Percentiles rank a stretch among this genome's conserved stretches.
These are phyloP conservation scores for Cladosporium oxysporum DNA, from an alignment of 2,329 filamentous ascomycete genomes.

Conservation along the genomic window DNA sequence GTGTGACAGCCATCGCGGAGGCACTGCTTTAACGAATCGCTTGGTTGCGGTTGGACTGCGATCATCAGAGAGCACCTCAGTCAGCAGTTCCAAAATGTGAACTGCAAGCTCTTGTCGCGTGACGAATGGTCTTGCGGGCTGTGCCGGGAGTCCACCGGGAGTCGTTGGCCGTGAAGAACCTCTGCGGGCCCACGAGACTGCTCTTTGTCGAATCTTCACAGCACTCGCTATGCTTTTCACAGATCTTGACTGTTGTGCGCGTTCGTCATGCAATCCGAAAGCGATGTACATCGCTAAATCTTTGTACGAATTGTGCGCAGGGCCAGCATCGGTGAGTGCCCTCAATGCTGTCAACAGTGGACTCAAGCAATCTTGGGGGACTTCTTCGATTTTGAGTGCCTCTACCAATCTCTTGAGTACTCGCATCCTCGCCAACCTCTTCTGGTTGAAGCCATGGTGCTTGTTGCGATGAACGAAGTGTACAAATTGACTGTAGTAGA, in stretches of 20 bases:
- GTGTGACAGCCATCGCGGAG: conserved; percentile 79
- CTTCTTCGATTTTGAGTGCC: conserved; percentile 80
- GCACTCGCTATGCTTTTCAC: conserved; percentile 32
- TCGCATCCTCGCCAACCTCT: conserved; percentile 83
- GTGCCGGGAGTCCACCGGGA: conserved; percentile 25
- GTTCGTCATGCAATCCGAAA: conserved; percentile 75
- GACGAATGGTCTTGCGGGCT: conserved; percentile 22
- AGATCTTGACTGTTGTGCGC: conserved; percentile 37
- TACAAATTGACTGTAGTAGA: conserved; percentile 92
- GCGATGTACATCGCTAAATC: conserved; percentile 90
- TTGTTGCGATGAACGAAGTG: conserved; percentile 89
- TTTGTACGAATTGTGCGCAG: conserved; percentile 81
- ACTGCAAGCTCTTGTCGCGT: conserved; percentile 35
- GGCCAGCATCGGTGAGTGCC: conserved; percentile 74
- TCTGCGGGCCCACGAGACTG: conserved; percentile 32
- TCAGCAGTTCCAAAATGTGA: conserved; percentile 31
- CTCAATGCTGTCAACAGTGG: conserved; percentile 79
- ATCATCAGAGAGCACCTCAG: conserved; percentile 31
- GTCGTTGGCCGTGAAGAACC: conserved; percentile 31
- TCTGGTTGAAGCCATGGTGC: conserved; percentile 87
- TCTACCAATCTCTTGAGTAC: conserved; percentile 89
- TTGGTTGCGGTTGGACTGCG: conserved; percentile 28
- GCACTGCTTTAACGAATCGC: conserved; percentile 91
- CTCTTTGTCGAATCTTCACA: conserved; percentile 31
- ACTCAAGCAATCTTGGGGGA: conserved; percentile 70